Base-by-base conservation (phyloP, 257 asterid genomes). In the Ballota nigra region DNA sequence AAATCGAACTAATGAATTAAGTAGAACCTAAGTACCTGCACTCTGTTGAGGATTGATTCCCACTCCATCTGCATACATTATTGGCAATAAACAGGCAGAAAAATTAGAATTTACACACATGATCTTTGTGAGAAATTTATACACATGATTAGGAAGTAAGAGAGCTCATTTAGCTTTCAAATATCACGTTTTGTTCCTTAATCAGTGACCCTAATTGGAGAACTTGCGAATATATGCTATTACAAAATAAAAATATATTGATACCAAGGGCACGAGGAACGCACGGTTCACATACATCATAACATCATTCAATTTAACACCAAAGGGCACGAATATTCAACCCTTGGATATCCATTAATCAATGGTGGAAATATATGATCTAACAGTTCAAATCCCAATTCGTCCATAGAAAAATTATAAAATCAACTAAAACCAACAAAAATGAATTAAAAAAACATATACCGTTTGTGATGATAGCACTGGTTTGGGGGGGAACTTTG, bases 1-100 rank as follows among this genome's bases (percentile, higher is more conserved):
- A 15, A 12, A 57, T 58, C 63, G 74, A 68, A 69, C 29, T 29
- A 67, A 26, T 23, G 2, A 29, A 68, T 18, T 13, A 26, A 63
- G 43, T 10, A 41, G 45, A 69, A 33, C 24, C 15, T 7, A 63
- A 70, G 33, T 81, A 93, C 98, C 98, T 87, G 98, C 98, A 87
- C 96, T 91, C 77, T 93, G 98, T 49, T 93, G 96, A 70, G 97
- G 98, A 83, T 87, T 93, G 73, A 93, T 93, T 78, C 97, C 98
- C 41, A 93, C 97, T 68, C 98, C 98, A 89, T 91, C 98, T 93
- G 87, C 76, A 81, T 16, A 70, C 71, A 74, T n/a, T 38, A 69
- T 19, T 11, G 36, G 51, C 67, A 75, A 18, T 33, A 11, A 56
- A 53, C 66, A 56, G 60, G 24, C 26, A 73, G 47, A 69, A 45